Base-by-base conservation (phyloP, 768 basidiomycete genomes). In the Jaapia argillacea region DNA sequence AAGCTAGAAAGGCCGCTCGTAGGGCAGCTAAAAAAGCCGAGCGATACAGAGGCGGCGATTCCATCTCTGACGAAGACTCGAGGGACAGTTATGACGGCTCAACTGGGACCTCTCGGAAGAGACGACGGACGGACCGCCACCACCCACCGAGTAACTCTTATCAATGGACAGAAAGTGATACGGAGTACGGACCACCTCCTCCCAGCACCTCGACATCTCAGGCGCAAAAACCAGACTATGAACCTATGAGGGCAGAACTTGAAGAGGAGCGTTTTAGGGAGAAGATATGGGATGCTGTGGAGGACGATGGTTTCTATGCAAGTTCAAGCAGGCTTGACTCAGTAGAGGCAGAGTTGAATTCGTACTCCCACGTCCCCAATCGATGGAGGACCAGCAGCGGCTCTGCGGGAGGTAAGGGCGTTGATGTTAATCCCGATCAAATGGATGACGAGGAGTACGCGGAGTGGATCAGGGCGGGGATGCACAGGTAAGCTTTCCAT, bases 401-500 rank as follows among this genome's bases (percentile, higher is more conserved):
- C 61, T 52, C 74, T 2, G 64, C 31, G 59, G 54, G 25, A 39
- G 56, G 48, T 41, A 36, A 41, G 2, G 53, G 54, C 3, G 51
- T 50, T 12, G 51, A 54, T 14, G 52, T 61, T 4, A 60, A 76
- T 46, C 67, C 69, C 23, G 57, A 53, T 38, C 49, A 57, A 39
- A 83, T 93, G 83, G 80, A 82, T 47, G 89, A 92, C 5, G 84
- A 92, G 51, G 81, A 88, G 47, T 94, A 94, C 51, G 76, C 83
- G 1, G 86, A 89, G 52, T 93, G 86, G 85, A 65, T 94, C 41
- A 67, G 91, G 49, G 62, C 71, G 21, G 88, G 87, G 38, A 93
- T 96, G 85, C 91, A 86, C 68, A 74, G 77, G 76, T 81, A 47
- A 31, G 76, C 61, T 10, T 37, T 35, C 42, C n/a, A 13, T 20